Percentiles rank a stretch among this genome's conserved stretches.
These are phyloP conservation scores for Boletus fagicola DNA, from an alignment of 768 basidiomycete species.

Conservation along the genomic window DNA sequence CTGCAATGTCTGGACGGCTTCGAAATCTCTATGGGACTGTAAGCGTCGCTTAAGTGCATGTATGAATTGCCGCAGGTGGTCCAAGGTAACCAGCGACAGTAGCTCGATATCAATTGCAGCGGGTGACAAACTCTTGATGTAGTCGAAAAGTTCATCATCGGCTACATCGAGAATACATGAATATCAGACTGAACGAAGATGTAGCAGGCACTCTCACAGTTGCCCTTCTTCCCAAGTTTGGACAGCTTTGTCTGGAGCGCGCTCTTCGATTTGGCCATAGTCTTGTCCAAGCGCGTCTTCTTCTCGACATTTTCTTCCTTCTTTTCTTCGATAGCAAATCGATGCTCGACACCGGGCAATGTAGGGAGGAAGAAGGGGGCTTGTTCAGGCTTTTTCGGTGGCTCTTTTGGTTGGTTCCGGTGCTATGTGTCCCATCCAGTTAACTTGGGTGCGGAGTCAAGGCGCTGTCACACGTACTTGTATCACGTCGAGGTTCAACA, in stretches of 20 bases:
- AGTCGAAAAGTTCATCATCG: slow-evolving; percentile 84
- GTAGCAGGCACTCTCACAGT: slow-evolving; percentile 55
- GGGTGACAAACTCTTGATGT: slow-evolving; percentile 83
- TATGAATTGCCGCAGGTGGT: slow-evolving; percentile 67
- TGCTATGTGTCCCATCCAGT: slow-evolving; percentile 45
- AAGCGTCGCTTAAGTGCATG: slow-evolving; percentile 72
- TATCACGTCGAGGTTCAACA: slow-evolving; percentile 95
- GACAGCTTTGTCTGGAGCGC: slow-evolving; percentile 67
- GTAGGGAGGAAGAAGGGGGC: slow-evolving; percentile 98
- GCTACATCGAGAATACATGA: slow-evolving; percentile 7
- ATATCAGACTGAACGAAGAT: slow-evolving; percentile 4
- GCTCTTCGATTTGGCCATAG: slow-evolving; percentile 53
- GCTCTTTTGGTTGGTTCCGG: slow-evolving; percentile 95
- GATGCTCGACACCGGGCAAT: slow-evolving; percentile 78
- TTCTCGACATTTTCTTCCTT: slow-evolving; percentile 39
- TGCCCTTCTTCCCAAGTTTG: slow-evolving; percentile 51
- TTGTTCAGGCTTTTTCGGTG: slow-evolving; percentile 91
- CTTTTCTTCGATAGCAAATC: slow-evolving; percentile 62
- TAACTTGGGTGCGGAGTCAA: background rate
- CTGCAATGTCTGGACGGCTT: slow-evolving; percentile 88
- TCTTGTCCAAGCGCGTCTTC: slow-evolving; percentile 52
- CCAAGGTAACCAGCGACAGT: slow-evolving; percentile 67
- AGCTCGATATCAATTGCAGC: slow-evolving; percentile 91
- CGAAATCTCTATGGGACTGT: slow-evolving; percentile 83
- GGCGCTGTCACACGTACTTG: slow-evolving; percentile 49